Conservation (phyloP, 2,329 filamentous ascomycete species). For the Rhynchosporium secalis region DNA sequence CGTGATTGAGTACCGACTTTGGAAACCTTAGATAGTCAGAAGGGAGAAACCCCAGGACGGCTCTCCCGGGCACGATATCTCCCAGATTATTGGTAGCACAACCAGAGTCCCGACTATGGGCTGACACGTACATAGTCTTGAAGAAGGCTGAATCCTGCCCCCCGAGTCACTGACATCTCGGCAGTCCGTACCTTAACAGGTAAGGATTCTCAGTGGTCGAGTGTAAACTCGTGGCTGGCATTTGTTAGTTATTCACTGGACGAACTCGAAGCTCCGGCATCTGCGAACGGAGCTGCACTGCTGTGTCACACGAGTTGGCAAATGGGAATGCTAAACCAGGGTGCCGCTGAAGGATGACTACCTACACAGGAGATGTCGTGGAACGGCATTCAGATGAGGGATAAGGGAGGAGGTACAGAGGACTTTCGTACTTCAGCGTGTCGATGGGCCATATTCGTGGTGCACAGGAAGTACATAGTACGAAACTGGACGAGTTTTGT, state of each 20-base stretch:
- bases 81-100: slow-evolving; percentile 12
- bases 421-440: not conserved
- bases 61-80: not conserved
- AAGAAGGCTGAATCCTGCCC: slow-evolving; percentile 5
- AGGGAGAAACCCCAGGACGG: too few species aligned
- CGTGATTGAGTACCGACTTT: not conserved
- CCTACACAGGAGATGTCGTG: slow-evolving; percentile 1
- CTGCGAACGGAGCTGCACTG: not conserved
- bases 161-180: not conserved
- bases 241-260: not conserved
- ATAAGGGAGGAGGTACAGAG: not conserved
- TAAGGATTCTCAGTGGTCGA: not conserved
- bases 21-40: not conserved
- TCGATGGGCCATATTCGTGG: not conserved
- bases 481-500: not conserved
- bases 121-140: slow-evolving; percentile 12
- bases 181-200: not conserved
- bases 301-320: not conserved
- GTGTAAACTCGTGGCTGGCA: not conserved
- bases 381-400: slow-evolving; percentile 1
- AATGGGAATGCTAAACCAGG: not conserved
- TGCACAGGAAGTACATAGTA: not conserved
- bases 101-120: not conserved
- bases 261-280: not conserved
- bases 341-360: slow-evolving; percentile 7